Evolutionary conservation across 805 yeast species (phyloP).

Genomic region (Zygoascus tannicola): DNA sequence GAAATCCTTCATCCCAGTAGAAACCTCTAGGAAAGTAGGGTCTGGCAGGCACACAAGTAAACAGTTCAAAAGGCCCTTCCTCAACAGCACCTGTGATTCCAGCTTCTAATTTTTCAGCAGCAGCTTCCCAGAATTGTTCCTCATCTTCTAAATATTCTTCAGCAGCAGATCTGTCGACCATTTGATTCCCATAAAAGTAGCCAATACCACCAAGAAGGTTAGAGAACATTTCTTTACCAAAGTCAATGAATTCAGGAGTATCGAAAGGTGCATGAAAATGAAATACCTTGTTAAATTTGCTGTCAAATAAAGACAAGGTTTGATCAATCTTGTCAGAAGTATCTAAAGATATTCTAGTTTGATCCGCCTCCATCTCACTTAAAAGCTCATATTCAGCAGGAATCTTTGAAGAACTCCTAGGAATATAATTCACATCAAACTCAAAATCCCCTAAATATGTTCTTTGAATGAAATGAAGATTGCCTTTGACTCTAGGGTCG

Average conservation of each 20-base stretch:
- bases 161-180: constrained; percentile 64
- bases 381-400: background rate
- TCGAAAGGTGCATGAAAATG: constrained; percentile 48
- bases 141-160: constrained; percentile 64
- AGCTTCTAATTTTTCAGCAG: constrained; percentile 9
- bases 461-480: constrained; percentile 71
- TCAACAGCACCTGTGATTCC: constrained; percentile 17
- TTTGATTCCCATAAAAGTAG: constrained; percentile 72
- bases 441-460: constrained; percentile 65
- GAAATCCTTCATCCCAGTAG: constrained; percentile 98
- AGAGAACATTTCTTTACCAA: constrained; percentile 73
- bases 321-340: constrained; percentile 24
- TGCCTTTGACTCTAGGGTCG: constrained; percentile 54
- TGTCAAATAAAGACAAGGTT: constrained; percentile 36
- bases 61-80: constrained; percentile 72
- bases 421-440: constrained; percentile 58
- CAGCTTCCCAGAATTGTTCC: constrained; percentile 33
- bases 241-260: constrained; percentile 33
- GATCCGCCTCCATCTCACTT: constrained; percentile 8
- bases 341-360: constrained; percentile 6
- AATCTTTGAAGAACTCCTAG: constrained; percentile 26
- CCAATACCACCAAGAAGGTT: constrained; percentile 86
- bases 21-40: constrained; percentile 95
- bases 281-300: constrained; percentile 44
- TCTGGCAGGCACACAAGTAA: constrained; percentile 82